A percentile compares a stretch with the other conserved stretches of the same genome.
These are phyloP conservation scores for Vitis riparia DNA, from an alignment of 164 flowering plant species.

Conservation along the genomic window DNA sequence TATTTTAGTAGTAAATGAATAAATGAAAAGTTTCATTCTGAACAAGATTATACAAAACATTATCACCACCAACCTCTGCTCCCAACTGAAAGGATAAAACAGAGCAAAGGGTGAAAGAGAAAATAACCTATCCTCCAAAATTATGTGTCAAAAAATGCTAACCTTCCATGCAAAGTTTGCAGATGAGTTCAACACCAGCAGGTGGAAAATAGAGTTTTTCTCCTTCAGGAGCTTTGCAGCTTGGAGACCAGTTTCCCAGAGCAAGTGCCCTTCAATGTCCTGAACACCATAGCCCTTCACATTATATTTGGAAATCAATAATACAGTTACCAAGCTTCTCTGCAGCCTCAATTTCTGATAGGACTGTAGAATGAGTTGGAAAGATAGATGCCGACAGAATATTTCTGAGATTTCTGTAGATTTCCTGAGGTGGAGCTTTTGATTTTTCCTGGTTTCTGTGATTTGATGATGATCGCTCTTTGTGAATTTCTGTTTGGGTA, in stretches of 20 bases:
- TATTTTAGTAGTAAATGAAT: no score
- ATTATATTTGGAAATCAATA: constrained; percentile 67
- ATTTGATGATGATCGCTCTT: constrained; percentile 12
- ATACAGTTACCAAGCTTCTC: constrained; percentile 49
- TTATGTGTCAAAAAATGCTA: no score
- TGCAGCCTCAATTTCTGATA: constrained; percentile 54
- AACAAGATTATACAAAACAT: no score
- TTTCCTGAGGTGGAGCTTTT: constrained; percentile 18
- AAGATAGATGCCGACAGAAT: constrained; percentile 24
- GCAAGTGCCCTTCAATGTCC: not conserved
- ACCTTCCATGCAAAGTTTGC: no score
- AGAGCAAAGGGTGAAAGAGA: no score
- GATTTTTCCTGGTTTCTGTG: constrained; percentile 11
- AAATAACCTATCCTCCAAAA: no score
- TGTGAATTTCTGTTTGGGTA: constrained; percentile 4
- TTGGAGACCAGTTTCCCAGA: no score
- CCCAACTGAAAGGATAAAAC: no score
- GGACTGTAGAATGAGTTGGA: constrained; percentile 22
- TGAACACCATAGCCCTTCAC: constrained; percentile 1
- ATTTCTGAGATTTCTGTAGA: constrained; percentile 33
- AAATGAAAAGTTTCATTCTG: no score
- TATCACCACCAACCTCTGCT: no score
- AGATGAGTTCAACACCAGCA: no score
- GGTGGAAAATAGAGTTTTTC: not conserved
- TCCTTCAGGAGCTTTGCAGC: not conserved